These are phyloP conservation scores for Pholiota microspora DNA, from an alignment of 768 basidiomycete species.

Conservation along the genomic window DNA sequence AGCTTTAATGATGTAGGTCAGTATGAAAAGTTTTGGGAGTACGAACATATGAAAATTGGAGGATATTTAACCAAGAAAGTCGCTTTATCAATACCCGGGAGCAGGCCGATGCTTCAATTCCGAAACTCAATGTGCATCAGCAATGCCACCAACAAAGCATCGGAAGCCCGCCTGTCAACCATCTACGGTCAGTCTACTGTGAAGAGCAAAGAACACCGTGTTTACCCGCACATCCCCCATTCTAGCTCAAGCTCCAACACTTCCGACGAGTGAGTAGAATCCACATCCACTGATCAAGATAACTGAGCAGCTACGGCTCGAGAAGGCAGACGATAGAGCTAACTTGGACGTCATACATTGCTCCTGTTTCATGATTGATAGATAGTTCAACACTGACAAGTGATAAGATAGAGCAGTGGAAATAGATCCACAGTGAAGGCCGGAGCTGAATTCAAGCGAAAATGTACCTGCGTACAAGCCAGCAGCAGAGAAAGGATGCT, in stretches of 20 bases:
- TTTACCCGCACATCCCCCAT: neutral
- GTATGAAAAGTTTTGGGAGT: no score
- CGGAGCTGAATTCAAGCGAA: neutral
- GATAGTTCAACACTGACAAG: neutral
- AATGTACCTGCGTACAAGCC: no score
- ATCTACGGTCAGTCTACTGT: no score
- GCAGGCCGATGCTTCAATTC: no score
- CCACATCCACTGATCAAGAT: neutral
- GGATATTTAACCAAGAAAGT: no score
- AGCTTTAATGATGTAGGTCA: no score
- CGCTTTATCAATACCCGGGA: no score
- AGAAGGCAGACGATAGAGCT: neutral
- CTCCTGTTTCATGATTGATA: neutral
- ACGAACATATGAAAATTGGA: no score
- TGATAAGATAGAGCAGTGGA: neutral
- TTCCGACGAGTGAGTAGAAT: neutral
- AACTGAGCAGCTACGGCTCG: neutral
- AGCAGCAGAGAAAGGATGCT: no score
- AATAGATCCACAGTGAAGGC: neutral
- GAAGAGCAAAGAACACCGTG: neutral
- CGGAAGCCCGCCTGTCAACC: no score
- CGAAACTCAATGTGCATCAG: no score
- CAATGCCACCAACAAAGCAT: no score
- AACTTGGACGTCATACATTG: neutral
- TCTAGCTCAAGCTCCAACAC: neutral